Conservation (phyloP, 768 basidiomycete species). For the Xerocomellus dryophilus region DNA sequence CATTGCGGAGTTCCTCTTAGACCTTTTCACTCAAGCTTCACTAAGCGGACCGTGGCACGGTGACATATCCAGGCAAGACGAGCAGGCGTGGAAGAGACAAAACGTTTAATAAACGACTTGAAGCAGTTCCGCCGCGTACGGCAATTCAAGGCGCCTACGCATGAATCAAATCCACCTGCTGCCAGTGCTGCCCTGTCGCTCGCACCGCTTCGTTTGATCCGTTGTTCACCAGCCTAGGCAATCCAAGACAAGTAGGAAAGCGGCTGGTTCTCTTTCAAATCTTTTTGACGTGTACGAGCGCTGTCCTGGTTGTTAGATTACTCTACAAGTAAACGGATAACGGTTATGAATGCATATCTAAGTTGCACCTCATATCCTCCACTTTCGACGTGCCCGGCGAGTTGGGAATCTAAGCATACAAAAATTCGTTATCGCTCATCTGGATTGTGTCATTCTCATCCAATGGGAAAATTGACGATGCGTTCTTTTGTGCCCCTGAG, state of each 20-base stretch:
- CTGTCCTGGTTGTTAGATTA: background rate
- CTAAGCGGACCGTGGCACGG: no score
- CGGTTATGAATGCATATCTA: background rate
- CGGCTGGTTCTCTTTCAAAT: background rate
- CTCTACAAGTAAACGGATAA: background rate
- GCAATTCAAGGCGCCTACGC: background rate
- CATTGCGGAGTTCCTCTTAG: background rate
- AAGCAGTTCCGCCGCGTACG: background rate
- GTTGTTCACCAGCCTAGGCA: background rate
- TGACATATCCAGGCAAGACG: background rate
- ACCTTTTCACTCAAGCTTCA: background rate
- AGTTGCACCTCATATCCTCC: background rate
- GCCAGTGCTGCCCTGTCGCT: background rate
- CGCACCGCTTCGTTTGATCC: background rate
- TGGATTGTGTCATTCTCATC: background rate
- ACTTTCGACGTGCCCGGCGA: background rate
- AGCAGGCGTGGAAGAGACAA: background rate
- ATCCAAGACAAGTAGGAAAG: background rate
- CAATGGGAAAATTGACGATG: conserved; percentile 18
- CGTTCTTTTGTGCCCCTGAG: background rate
- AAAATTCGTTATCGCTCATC: background rate
- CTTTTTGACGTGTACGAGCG: background rate
- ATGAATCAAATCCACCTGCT: background rate
- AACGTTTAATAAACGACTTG: background rate
- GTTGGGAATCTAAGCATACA: background rate